Conservation (phyloP, 768 basidiomycete genomes). For the Flagelloscypha sp. region DNA sequence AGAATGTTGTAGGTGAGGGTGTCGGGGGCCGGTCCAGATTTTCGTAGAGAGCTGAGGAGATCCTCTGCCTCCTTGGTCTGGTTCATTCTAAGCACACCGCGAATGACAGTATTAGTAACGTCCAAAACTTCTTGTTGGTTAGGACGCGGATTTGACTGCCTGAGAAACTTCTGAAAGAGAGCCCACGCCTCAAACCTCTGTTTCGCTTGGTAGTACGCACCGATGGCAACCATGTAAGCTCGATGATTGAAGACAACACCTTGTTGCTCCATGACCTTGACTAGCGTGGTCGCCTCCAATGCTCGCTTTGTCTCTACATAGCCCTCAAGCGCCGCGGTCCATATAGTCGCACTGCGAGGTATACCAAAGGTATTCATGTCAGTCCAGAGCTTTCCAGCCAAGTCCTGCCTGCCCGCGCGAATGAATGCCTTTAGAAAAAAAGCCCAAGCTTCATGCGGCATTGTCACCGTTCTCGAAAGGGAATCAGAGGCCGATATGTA, state of each 20-base stretch:
- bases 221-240: constrained; percentile 57
- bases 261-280: constrained; percentile 54
- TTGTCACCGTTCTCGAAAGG: constrained; percentile 31
- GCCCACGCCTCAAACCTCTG: constrained; percentile 38
- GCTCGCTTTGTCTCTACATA: constrained; percentile 44
- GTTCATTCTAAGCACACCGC: no score
- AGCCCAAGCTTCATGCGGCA: constrained; percentile 56
- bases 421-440: constrained; percentile 62
- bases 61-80: no score
- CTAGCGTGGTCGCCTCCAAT: constrained; percentile 48
- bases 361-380: constrained; percentile 48
- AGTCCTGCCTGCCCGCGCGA: constrained; percentile 41
- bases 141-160: constrained; percentile 16
- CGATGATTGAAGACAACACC: constrained; percentile 55
- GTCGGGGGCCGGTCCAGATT: constrained; percentile 54
- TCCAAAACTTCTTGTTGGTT: no score
- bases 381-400: constrained; percentile 60
- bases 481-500: constrained; percentile 43
- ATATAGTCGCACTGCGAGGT: constrained; percentile 46
- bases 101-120: no score
- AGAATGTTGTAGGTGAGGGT: constrained; percentile 77
- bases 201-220: constrained; percentile 44
- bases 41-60: no score
- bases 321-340: constrained; percentile 66
- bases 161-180: constrained; percentile 38